phyloP scores from a whole-genome alignment of 2,329 filamentous ascomycete species.

The Chlorencoelia australis region DNA sequence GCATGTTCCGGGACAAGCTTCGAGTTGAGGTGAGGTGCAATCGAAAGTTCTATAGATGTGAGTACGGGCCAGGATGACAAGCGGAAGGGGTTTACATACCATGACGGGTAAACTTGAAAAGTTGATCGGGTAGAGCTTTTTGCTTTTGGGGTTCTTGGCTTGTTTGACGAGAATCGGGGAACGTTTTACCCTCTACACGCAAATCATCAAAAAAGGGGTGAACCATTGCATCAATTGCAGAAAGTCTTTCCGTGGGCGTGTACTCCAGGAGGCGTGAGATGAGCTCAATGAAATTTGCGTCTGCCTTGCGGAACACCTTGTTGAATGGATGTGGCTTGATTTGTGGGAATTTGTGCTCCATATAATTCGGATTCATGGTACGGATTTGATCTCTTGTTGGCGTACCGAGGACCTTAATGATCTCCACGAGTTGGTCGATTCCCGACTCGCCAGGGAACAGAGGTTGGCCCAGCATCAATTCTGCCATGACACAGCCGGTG shows the following conservation, averaged over 20 bases:
- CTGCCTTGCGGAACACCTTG: constrained; percentile 97
- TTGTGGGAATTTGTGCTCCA: constrained; percentile 99
- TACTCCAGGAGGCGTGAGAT: constrained; percentile 93
- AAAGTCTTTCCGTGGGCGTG: constrained; percentile 89
- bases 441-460: constrained; percentile 97
- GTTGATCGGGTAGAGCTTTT: constrained; percentile 71
- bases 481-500: constrained; percentile 97
- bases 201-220: constrained; percentile 98
- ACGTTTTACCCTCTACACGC: constrained; percentile 77
- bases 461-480: constrained; percentile 96
- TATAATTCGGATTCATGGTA: constrained; percentile 99
- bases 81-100: constrained; percentile 50
- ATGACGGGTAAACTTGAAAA: constrained; percentile 91
- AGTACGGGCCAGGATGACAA: constrained; percentile 2
- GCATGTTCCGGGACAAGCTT: constrained; percentile 81
- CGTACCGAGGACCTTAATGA: constrained; percentile 97
- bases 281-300: constrained; percentile 83
- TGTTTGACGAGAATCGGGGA: constrained; percentile 89
- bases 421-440: constrained; percentile 96
- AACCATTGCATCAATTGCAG: constrained; percentile 91
- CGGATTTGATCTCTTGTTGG: constrained; percentile 96
- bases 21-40: constrained; percentile 76
- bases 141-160: constrained; percentile 65
- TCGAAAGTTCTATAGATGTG: constrained; percentile 71
- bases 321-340: constrained; percentile 99